Conservation (phyloP, 257 asterid genomes). For the Buddleja alternifolia region DNA sequence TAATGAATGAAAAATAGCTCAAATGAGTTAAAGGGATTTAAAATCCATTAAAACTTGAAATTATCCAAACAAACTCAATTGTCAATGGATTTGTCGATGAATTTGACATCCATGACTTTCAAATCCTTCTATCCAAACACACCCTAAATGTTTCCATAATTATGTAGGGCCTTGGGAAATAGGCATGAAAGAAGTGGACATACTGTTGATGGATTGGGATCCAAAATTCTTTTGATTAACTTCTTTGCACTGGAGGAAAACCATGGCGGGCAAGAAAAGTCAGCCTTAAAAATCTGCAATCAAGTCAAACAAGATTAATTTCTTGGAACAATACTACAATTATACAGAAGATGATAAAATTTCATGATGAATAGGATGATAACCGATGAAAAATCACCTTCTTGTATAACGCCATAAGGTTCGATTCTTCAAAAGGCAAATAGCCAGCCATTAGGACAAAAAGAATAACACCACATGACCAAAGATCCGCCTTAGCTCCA, state of each 20-base stretch:
- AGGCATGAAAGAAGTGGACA: conserved; percentile 28
- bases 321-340: not conserved
- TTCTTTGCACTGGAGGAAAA: conserved; percentile 84
- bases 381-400: conserved; percentile 36
- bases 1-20: too few species aligned
- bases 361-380: not conserved
- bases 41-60: too few species aligned
- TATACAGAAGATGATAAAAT: not conserved
- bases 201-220: conserved; percentile 92
- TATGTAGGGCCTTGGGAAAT: not conserved
- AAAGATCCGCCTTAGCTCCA: conserved; percentile 96
- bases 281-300: conserved; percentile 90
- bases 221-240: conserved; percentile 84
- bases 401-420: conserved; percentile 62
- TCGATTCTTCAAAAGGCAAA: conserved; percentile 90
- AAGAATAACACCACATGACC: conserved; percentile 88
- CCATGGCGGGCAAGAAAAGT: conserved; percentile 87
- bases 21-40: too few species aligned
- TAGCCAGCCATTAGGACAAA: conserved; percentile 69
- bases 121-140: too few species aligned
- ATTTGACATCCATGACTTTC: too few species aligned
- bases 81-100: too few species aligned
- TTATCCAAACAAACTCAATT: too few species aligned
- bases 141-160: too few species aligned
- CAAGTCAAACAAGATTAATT: conserved; percentile 25